A percentile compares a stretch with the other conserved stretches of the same genome.
Evolutionary conservation across 768 basidiomycete species (phyloP).

Genomic region (Auriscalpium microsporum): DNA sequence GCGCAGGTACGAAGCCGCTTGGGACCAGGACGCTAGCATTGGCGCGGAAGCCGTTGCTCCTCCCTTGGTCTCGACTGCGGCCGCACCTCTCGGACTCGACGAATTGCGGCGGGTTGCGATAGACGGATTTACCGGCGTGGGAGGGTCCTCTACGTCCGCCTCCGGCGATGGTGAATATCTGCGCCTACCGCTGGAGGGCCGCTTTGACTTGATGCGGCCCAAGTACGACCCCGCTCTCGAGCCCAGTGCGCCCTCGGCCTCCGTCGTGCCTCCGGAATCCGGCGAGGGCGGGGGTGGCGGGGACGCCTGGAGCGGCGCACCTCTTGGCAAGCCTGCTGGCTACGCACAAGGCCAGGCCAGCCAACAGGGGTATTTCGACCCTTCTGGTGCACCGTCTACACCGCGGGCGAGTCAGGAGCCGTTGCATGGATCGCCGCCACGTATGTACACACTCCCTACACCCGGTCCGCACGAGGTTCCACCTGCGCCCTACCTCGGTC

Average conservation of each 20-base stretch:
- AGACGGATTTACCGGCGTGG: constrained; percentile 37
- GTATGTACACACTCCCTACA: constrained; percentile 50
- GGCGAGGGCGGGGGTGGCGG: not conserved
- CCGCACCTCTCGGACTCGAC: constrained; percentile 7
- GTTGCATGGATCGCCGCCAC: constrained; percentile 16
- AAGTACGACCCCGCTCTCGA: constrained; percentile 15
- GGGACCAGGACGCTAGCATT: constrained; percentile 49
- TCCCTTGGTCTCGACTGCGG: not conserved
- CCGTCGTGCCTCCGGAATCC: not conserved
- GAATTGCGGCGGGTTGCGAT: constrained; percentile 54
- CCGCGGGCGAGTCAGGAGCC: not conserved
- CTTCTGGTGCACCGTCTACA: not conserved
- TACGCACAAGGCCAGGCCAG: not conserved
- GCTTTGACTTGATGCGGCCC: constrained; percentile 79
- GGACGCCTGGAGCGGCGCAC: not conserved
- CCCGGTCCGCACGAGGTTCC: constrained; percentile 57
- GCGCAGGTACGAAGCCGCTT: constrained; percentile 61
- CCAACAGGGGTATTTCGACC: not conserved
- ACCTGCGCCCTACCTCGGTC: constrained; percentile 45
- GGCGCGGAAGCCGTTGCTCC: constrained; percentile 31
- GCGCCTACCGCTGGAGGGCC: constrained; percentile 78
- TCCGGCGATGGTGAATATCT: constrained; percentile 64
- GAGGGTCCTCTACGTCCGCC: constrained; percentile 9
- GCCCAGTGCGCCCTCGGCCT: not conserved
- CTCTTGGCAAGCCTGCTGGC: not conserved